Conservation (phyloP, 2,329 filamentous ascomycete species). For the Xylariaceae sp. region DNA sequence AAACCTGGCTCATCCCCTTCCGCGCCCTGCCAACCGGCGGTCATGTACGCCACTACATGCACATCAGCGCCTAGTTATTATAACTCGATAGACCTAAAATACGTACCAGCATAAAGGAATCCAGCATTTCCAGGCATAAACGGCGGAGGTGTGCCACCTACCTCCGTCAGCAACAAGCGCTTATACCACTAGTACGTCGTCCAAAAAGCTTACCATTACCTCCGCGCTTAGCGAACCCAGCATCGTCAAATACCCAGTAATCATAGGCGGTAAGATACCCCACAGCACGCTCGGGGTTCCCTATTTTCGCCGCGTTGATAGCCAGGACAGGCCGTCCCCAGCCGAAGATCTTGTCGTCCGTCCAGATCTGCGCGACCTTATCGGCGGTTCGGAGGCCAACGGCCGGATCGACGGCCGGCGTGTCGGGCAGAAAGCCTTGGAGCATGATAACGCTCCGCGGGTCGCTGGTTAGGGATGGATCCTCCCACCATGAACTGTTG, state of each 20-base stretch:
- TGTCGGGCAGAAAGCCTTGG: conserved; percentile 52
- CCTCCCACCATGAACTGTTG: conserved; percentile 51
- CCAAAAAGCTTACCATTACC: conserved; percentile 17
- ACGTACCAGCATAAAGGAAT: conserved; percentile 44
- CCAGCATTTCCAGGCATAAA: conserved; percentile 50
- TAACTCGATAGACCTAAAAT: background rate
- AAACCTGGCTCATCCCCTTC: conserved; percentile 45
- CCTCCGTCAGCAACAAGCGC: conserved; percentile 12
- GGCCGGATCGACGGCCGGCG: conserved; percentile 45
- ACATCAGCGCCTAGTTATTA: background rate
- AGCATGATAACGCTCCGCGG: conserved; percentile 55
- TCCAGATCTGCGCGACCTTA: conserved; percentile 50
- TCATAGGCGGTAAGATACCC: conserved; percentile 50
- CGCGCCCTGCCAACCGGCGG: conserved; percentile 41
- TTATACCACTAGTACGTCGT: background rate
- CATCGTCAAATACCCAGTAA: conserved; percentile 52
- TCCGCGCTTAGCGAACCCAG: conserved; percentile 36
- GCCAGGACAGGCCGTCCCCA: conserved; percentile 57
- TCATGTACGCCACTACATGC: conserved; percentile 46
- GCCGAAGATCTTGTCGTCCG: conserved; percentile 50
- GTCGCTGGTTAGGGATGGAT: conserved; percentile 47
- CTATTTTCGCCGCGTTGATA: conserved; percentile 52
- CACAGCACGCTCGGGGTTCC: conserved; percentile 50
- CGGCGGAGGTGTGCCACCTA: conserved; percentile 39
- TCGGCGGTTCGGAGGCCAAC: conserved; percentile 47